These are phyloP conservation scores for Shiraia sp. DNA, from an alignment of 2,329 filamentous ascomycete genomes.

Conservation along the genomic window DNA sequence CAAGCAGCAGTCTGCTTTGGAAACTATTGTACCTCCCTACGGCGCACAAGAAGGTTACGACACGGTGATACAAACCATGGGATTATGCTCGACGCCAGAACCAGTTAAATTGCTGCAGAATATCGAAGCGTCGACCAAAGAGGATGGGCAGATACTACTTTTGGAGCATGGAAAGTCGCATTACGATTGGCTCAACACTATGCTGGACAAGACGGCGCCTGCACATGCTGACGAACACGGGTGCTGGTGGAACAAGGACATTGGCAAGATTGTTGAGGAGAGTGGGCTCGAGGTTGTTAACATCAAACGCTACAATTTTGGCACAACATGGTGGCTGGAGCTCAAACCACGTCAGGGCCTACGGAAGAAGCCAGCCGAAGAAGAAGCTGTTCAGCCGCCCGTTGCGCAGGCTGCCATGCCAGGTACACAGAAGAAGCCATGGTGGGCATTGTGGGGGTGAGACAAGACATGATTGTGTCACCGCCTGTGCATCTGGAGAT, in stretches of 20 bases:
- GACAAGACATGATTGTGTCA: too few species aligned
- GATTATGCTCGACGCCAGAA: slow-evolving; percentile 53
- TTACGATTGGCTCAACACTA: slow-evolving; percentile 52
- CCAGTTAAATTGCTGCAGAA: slow-evolving; percentile 51
- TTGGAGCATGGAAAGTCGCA: slow-evolving; percentile 56
- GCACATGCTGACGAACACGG: slow-evolving; percentile 55
- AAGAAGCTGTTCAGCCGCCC: slow-evolving; percentile 12
- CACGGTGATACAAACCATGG: slow-evolving; percentile 57
- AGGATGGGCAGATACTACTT: slow-evolving; percentile 51
- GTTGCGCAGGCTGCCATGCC: slow-evolving; percentile 19
- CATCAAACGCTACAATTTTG: slow-evolving; percentile 52
- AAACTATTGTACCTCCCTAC: slow-evolving; percentile 49
- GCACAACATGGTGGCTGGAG: slow-evolving; percentile 56
- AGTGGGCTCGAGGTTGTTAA: slow-evolving; percentile 53
- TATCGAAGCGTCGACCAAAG: slow-evolving; percentile 48
- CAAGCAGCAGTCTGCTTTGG: slow-evolving; percentile 50
- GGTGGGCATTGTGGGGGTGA: slow-evolving; percentile 43
- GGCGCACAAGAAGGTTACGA: slow-evolving; percentile 49
- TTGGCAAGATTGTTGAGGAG: slow-evolving; percentile 52
- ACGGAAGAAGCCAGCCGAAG: slow-evolving; percentile 19
- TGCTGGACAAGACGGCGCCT: slow-evolving; percentile 52
- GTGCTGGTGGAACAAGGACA: slow-evolving; percentile 59
- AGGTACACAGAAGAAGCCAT: slow-evolving; percentile 35
- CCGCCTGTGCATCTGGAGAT: too few species aligned
- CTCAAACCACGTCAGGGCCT: slow-evolving; percentile 47